phyloP scores from a whole-genome alignment of 2,329 filamentous ascomycete species.

The Incumbomyces delicatus region DNA sequence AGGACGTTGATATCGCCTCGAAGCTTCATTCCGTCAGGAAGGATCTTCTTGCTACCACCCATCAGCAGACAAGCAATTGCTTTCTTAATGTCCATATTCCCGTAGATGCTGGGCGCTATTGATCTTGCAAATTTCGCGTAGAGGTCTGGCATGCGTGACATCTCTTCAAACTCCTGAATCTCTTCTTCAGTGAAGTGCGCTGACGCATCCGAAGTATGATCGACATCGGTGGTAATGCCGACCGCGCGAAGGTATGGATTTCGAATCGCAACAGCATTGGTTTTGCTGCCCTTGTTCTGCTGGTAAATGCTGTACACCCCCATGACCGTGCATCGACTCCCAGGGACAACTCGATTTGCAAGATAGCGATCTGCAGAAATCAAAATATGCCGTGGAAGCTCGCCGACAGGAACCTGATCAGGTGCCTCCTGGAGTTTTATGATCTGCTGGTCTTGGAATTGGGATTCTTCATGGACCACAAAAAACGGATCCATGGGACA shows the following conservation, averaged over 20 bases:
- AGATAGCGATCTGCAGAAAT: constrained; percentile 95
- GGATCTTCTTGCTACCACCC: constrained; percentile 92
- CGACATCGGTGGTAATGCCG: constrained; percentile 81
- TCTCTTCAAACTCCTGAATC: constrained; percentile 88
- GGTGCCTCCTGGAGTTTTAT: constrained; percentile 96
- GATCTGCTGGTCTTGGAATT: constrained; percentile 95
- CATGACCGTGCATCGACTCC: constrained; percentile 88
- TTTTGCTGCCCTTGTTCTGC: constrained; percentile 68
- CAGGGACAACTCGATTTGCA: constrained; percentile 89
- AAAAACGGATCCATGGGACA: constrained; percentile 95
- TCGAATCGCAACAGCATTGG: constrained; percentile 76
- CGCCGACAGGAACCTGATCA: constrained; percentile 93
- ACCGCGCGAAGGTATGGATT: constrained; percentile 91
- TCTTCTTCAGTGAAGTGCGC: constrained; percentile 86
- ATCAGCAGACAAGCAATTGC: constrained; percentile 87
- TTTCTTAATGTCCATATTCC: constrained; percentile 93
- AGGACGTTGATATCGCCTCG: constrained; percentile 97
- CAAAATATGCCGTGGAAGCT: constrained; percentile 86
- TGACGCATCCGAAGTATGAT: constrained; percentile 77
- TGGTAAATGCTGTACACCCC: constrained; percentile 98
- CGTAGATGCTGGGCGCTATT: constrained; percentile 95
- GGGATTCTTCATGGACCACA: constrained; percentile 84
- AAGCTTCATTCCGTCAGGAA: constrained; percentile 94
- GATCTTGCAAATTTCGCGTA: constrained; percentile 84
- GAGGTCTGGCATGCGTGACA: constrained; percentile 84